Base-by-base conservation (phyloP, 805 yeast species). In the Alloascoidea hylecoeti region DNA sequence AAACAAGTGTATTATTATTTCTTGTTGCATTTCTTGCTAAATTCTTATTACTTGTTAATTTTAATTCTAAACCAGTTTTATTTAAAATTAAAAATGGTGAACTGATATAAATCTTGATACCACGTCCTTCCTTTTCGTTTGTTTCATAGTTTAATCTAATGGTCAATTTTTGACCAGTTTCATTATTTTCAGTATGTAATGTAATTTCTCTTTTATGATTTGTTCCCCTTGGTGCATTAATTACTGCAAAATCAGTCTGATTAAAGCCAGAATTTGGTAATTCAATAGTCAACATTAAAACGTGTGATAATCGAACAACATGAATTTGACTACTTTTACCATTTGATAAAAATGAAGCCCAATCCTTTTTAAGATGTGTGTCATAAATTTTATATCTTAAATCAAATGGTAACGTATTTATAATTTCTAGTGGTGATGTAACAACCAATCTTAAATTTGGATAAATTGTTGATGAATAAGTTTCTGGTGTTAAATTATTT, bases 61-160 rank as follows among this genome's bases (percentile, higher is more conserved):
- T 65, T 12, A 89, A 44, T 44, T 73, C 73, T 42, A 67, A 69
- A 2, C 82, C 88, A 0, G 95, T 84, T 48, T 81, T 66, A 55
- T 92, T 92, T 44, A 86, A 61, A 15, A 92, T 60, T 35, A 92
- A 64, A 50, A 89, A 92, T 0, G 96, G 96, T 0, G 95, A 63
- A 50, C 74, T 85, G n/a, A 92, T 64, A 9, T 71, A 70, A 2
- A 85, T 68, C 44, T 73, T 70, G 43, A 76, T 61, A 18, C 85
- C 83, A 2, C 79, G 67, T 23, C 73, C 69, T 5, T 68, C 61
- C 0, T 66, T 64, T 9, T 62, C 66, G 16, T 64, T 58, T 16
- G n/a, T n/a, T 35, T 68, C 66, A 52, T 86, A 89, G 42, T 75
- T 77, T 4, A 92, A 60, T 15, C 66, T 64, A 32, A 92, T 59